phyloP scores from a whole-genome alignment of 2,329 filamentous ascomycete genomes.

The Diaporthe sp. region DNA sequence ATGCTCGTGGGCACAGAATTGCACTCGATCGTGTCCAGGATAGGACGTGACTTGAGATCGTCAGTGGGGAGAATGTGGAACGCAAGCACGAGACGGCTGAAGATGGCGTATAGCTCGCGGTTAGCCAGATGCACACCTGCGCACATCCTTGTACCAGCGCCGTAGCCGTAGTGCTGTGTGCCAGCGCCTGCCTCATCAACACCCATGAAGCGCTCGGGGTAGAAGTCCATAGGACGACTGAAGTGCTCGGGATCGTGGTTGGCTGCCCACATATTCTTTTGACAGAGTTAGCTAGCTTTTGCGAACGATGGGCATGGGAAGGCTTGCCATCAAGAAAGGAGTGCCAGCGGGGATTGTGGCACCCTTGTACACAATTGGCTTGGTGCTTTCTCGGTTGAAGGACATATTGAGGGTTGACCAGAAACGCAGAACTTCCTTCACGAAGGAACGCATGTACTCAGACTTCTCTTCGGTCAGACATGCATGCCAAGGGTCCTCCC shows the following conservation, averaged over 20 bases:
- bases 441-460: background rate
- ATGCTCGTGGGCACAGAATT: conserved; percentile 14
- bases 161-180: conserved; percentile 7
- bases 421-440: conserved; percentile 5
- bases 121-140: background rate
- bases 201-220: conserved; percentile 8
- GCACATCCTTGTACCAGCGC: conserved; percentile 2
- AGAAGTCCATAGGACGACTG: background rate
- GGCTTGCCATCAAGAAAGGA: background rate
- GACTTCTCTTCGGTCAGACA: background rate
- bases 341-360: background rate
- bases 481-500: background rate
- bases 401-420: conserved; percentile 10
- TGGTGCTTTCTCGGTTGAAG: conserved; percentile 2
- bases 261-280: conserved; percentile 19
- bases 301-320: background rate
- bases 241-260: conserved; percentile 19
- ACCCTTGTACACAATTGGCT: background rate
- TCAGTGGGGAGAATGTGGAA: background rate
- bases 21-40: conserved; percentile 11
- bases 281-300: background rate
- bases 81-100: conserved; percentile 7
- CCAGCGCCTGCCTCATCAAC: conserved; percentile 2
- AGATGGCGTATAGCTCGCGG: conserved; percentile 3
- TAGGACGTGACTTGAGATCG: background rate